phyloP scores from a whole-genome alignment of 768 basidiomycete genomes.

The Candolleomyces eurysporus region DNA sequence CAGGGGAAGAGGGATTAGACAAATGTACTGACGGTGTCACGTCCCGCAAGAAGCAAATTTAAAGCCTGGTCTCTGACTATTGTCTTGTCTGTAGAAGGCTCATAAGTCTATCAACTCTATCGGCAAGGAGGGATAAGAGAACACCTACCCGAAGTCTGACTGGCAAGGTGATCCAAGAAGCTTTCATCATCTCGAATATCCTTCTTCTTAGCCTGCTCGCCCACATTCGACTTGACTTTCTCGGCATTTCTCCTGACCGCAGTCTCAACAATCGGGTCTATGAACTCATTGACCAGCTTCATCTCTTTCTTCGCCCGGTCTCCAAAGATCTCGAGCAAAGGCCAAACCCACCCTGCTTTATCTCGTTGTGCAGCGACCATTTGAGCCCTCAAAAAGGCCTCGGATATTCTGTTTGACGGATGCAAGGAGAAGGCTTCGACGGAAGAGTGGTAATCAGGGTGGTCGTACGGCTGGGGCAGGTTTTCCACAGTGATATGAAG shows the following conservation, averaged over 20 bases:
- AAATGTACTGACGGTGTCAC: constrained; percentile 11
- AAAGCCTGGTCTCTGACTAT: constrained; percentile 40
- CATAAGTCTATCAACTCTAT: neutral
- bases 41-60: constrained; percentile 3
- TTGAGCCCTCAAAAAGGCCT: constrained; percentile 49
- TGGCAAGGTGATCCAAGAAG: constrained; percentile 42
- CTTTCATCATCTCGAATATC: constrained; percentile 39
- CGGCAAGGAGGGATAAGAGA: neutral
- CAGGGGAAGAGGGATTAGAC: neutral
- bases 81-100: constrained; percentile 17
- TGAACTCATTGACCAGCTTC: constrained; percentile 43
- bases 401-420: constrained; percentile 35
- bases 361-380: constrained; percentile 2
- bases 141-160: constrained; percentile 13
- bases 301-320: constrained; percentile 44
- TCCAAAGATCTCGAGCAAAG: constrained; percentile 49
- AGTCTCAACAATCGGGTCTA: constrained; percentile 48
- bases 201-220: constrained; percentile 1
- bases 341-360: constrained; percentile 35
- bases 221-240: neutral
- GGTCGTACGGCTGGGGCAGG: constrained; percentile 50
- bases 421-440: constrained; percentile 11
- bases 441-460: constrained; percentile 29
- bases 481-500: constrained; percentile 37
- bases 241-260: constrained; percentile 38